Percentiles rank a stretch among this genome's conserved stretches.
phyloP scores from a whole-genome alignment of 306 rosid species.

The Sechiopsis laciniata region DNA sequence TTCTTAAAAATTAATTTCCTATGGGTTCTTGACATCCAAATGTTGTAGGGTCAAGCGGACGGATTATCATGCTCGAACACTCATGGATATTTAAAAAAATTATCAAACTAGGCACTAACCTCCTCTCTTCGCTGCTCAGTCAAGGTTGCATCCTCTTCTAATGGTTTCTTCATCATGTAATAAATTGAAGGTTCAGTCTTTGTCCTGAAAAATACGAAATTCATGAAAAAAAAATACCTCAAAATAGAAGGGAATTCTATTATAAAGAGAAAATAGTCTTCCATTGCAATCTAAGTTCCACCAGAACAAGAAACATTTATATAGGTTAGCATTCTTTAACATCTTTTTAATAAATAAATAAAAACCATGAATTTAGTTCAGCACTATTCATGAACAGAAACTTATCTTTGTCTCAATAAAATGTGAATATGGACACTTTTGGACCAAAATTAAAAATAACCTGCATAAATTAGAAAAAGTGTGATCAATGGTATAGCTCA shows the following conservation, averaged over 20 bases:
- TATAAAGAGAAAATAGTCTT: slow-evolving; percentile 18
- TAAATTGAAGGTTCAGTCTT: slow-evolving; percentile 88
- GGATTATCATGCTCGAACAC: no score
- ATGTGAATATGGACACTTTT: slow-evolving; percentile 99
- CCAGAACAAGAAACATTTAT: slow-evolving; percentile 41
- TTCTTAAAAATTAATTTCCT: no score
- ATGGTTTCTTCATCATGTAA: slow-evolving; percentile 80
- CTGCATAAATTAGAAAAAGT: slow-evolving; percentile 45
- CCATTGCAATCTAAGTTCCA: slow-evolving; percentile 39
- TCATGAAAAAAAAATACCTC: slow-evolving; percentile 10
- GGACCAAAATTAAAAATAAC: slow-evolving; percentile 97
- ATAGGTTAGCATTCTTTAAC: slow-evolving; percentile 10
- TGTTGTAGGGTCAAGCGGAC: no score
- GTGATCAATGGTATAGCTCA: slow-evolving; percentile 20
- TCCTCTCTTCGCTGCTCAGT: slow-evolving; percentile 64
- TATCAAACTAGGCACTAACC: slow-evolving; percentile 38
- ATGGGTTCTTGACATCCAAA: no score
- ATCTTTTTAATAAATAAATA: not conserved
- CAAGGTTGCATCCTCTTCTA: slow-evolving; percentile 49
- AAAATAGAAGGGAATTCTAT: slow-evolving; percentile 5
- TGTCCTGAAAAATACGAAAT: slow-evolving; percentile 52
- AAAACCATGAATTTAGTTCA: slow-evolving; percentile 54
- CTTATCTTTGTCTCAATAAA: slow-evolving; percentile 89
- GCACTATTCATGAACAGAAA: slow-evolving; percentile 68
- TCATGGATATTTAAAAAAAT: not conserved